These are phyloP conservation scores for Protomyces pachydermus DNA, from an alignment of 1,139 yeast species.

Conservation along the genomic window DNA sequence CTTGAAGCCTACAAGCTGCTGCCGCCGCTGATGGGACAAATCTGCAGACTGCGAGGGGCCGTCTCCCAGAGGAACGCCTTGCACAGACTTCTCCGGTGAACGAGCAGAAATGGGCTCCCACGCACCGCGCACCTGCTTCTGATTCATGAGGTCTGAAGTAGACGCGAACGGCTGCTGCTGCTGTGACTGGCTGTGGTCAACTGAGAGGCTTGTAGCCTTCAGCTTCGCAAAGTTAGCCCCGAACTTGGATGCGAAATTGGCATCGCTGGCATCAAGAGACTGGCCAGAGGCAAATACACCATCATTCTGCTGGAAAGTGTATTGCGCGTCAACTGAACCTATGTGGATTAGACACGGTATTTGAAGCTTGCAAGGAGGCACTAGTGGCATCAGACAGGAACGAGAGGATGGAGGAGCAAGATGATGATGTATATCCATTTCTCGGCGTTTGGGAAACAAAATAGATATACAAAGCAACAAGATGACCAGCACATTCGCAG, in stretches of 20 bases:
- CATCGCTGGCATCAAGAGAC: not conserved
- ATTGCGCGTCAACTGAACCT: no score
- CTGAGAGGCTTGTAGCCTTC: not conserved
- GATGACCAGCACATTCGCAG: not conserved
- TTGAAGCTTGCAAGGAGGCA: no score
- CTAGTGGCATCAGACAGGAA: not conserved
- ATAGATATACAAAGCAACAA: slow-evolving; percentile 1
- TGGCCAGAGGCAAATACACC: not conserved
- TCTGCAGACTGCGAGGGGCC: no score
- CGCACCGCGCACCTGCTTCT: not conserved
- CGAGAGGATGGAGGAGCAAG: not conserved
- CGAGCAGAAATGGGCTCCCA: slow-evolving; percentile 14
- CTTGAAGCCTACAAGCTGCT: not conserved
- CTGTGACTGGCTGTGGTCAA: not conserved
- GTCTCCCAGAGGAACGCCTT: no score
- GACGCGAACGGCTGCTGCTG: not conserved
- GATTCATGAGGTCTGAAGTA: not conserved
- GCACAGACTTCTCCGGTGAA: not conserved
- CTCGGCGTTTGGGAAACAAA: not conserved
- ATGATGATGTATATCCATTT: not conserved
- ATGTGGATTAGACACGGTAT: no score
- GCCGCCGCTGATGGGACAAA: not conserved
- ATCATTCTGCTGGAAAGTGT: no score
- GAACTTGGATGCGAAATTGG: not conserved
- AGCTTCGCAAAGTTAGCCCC: slow-evolving; percentile 11